A percentile compares a stretch with the other conserved stretches of the same genome.
These are phyloP conservation scores for Chaetomium olivaceum DNA, from an alignment of 2,329 filamentous ascomycete genomes.

Conservation along the genomic window DNA sequence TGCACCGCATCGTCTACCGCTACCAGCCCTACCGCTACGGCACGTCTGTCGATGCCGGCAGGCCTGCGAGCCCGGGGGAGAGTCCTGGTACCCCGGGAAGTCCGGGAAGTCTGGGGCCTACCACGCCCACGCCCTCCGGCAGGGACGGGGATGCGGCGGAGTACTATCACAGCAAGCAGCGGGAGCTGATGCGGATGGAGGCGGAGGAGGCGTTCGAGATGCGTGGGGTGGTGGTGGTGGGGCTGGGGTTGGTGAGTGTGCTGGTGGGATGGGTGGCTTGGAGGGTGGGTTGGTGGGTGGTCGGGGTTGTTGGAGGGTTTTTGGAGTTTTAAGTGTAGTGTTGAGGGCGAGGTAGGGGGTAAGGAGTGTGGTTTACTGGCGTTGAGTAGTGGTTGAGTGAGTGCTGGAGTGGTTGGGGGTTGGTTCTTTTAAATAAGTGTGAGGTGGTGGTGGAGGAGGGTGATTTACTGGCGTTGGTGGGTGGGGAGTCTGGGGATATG, in stretches of 20 bases:
- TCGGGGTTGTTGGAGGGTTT: too few species aligned
- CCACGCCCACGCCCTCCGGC: background rate
- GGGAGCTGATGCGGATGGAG: constrained; percentile 63
- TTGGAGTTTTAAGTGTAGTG: too few species aligned
- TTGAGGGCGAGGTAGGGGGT: too few species aligned
- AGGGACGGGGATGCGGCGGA: constrained; percentile 24
- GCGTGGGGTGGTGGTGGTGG: constrained; percentile 54
- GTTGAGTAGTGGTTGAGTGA: constrained; percentile 36
- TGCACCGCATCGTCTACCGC: constrained; percentile 45
- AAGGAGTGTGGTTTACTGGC: too few species aligned
- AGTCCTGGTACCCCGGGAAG: constrained; percentile 19
- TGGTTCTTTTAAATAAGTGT: background rate
- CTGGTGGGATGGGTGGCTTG: constrained; percentile 37
- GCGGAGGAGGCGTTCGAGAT: constrained; percentile 64
- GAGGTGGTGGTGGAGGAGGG: background rate
- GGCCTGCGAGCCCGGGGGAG: background rate
- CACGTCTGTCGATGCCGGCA: constrained; percentile 4
- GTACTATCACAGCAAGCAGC: constrained; percentile 58
- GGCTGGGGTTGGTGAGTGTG: constrained; percentile 44
- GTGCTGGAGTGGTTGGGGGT: constrained; percentile 25
- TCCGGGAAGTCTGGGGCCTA: background rate
- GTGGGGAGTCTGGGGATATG: background rate
- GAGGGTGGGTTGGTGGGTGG: constrained; percentile 26
- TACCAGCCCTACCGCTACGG: constrained; percentile 43
- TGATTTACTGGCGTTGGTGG: background rate